Evolutionary conservation across 2,329 filamentous ascomycete species (phyloP), one percentile per base, ranked within the genome.

Genomic region (Incumbomyces delicatus): DNA sequence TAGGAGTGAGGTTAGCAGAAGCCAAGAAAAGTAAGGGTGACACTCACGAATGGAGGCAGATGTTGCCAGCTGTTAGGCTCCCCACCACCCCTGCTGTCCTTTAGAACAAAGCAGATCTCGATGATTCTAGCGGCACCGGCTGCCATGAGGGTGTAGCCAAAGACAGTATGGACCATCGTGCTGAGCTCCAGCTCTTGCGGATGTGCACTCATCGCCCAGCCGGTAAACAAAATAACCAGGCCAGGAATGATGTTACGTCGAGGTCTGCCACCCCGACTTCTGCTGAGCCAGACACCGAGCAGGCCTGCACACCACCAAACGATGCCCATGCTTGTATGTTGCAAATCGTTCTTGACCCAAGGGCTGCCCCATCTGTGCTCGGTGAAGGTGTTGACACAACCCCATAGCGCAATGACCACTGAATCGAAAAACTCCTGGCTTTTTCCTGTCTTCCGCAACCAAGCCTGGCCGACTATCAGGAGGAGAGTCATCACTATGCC

Each of bases 321-420:
- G 52, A 98, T 80, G n/a, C 92, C 92, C 90, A 98, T 96, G n/a
- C 85, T 87, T 0, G 92, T 98, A 65, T 98, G 92, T 65, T 98
- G 90, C 69, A 95, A 80, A 64, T 98, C 92, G 61, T 95, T 96
- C 66, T 78, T 80, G 44, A 85, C 87, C 92, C 92, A 98, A 0
- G 78, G 76, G 1, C 74, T 74, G 46, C 92, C 92, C 92, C 92
- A 98, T 44, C 85, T 80, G 63, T 98, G 92, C 66, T 96, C 92
- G 14, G 92, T 98, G 58, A 98, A 96, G 7, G 92, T 96, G 66
- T 96, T 98, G 66, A 98, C 83, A 61, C 87, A 94, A 30, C 90
- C 92, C 92, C 92, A 98, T 1, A 84, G 81, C 1, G 89, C 86
- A 61, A 98, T 96, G 56, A 95, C 77, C 41, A 83, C 68, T 51